These are phyloP conservation scores for Stipa capillata DNA, from an alignment of 176 grass and related monocot species.

Conservation along the genomic window DNA sequence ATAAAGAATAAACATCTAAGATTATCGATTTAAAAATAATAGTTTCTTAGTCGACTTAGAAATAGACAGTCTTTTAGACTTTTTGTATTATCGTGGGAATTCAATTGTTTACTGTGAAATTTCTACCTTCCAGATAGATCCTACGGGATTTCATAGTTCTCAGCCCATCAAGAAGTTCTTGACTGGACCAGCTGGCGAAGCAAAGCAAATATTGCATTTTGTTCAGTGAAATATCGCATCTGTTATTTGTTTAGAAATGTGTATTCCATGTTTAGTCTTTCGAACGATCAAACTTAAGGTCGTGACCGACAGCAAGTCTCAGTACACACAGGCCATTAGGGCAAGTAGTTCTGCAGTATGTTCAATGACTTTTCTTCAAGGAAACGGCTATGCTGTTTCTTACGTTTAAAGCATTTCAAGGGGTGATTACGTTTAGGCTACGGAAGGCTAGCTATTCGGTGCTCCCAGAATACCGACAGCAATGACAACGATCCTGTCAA, in stretches of 20 bases:
- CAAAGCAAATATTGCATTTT: constrained; percentile 1
- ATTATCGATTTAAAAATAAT: too few species aligned
- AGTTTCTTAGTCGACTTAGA: too few species aligned
- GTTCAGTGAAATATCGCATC: neutral
- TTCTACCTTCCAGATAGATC: too few species aligned
- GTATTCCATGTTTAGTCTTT: neutral
- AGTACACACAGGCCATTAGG: neutral
- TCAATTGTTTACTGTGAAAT: too few species aligned
- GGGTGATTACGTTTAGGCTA: neutral
- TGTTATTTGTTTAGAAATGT: neutral
- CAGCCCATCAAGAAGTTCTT: neutral
- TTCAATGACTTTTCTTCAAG: neutral
- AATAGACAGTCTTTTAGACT: too few species aligned
- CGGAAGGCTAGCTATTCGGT: neutral
- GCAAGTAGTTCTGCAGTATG: neutral
- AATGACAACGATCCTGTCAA: constrained; percentile 1
- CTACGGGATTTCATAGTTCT: neutral
- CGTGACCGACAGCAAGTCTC: neutral
- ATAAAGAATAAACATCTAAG: too few species aligned
- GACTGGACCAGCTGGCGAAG: neutral
- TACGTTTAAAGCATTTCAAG: neutral
- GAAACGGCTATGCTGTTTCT: neutral
- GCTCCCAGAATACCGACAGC: constrained; percentile 13
- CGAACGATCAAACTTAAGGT: neutral
- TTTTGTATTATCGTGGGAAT: too few species aligned